Percentiles rank a stretch among this genome's conserved stretches.
These are phyloP conservation scores for Podospora tetraspora DNA, from an alignment of 495 filamentous ascomycete genomes.

Conservation along the genomic window DNA sequence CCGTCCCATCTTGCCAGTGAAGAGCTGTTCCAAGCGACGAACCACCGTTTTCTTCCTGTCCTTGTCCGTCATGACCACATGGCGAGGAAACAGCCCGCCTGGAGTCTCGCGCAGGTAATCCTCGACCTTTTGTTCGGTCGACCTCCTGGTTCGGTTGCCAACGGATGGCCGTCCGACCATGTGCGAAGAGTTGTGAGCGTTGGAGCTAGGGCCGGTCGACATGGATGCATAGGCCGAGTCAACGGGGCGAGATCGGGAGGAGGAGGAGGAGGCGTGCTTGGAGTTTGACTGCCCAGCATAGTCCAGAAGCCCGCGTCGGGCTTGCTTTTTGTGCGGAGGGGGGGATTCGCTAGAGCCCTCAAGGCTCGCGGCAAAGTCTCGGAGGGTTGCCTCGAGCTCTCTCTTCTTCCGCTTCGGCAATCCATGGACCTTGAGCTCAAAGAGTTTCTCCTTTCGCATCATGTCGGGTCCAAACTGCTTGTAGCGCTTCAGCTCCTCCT, in stretches of 20 bases:
- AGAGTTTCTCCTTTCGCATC: constrained; percentile 60
- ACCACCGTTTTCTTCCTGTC: constrained; percentile 69
- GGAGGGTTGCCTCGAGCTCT: constrained; percentile 66
- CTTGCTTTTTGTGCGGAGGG: constrained; percentile 28
- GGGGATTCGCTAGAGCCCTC: constrained; percentile 40
- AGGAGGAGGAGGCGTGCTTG: constrained; percentile 45
- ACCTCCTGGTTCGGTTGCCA: constrained; percentile 21
- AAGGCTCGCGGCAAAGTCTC: constrained; percentile 57
- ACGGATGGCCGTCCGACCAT: constrained; percentile 21
- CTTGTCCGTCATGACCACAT: constrained; percentile 54
- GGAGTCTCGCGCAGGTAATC: constrained; percentile 59
- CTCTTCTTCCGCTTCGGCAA: constrained; percentile 60
- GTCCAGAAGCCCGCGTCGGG: constrained; percentile 27
- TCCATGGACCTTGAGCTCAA: constrained; percentile 70
- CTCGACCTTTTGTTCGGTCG: constrained; percentile 48
- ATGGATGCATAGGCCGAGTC: constrained; percentile 75
- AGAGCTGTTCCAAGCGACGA: constrained; percentile 65
- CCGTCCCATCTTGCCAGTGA: constrained; percentile 59
- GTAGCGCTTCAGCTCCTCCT: constrained; percentile 61
- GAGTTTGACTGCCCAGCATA: constrained; percentile 30
- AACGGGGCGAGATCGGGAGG: constrained; percentile 51
- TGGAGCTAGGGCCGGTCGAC: constrained; percentile 45
- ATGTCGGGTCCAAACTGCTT: constrained; percentile 56
- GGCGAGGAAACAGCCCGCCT: constrained; percentile 50
- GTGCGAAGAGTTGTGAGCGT: constrained; percentile 32